Base-by-base conservation (phyloP, 371 early-diverging fungal species). In the Dentiscutata heterogama region DNA sequence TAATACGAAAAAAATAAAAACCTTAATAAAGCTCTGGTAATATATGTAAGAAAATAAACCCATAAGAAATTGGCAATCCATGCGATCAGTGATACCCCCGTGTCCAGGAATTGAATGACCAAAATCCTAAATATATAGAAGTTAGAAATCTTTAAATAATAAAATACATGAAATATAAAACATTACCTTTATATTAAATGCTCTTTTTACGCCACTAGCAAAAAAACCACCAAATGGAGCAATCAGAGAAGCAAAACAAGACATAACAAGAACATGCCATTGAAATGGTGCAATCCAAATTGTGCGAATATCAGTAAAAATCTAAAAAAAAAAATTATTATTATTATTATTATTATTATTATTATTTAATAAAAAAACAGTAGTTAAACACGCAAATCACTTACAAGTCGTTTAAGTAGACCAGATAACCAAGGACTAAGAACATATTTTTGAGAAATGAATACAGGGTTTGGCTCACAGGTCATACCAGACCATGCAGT, bases 171-270 rank as follows among this genome's bases (percentile, higher is more conserved):
- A 25, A 72, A 27, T 53, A 72, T 51, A 42, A 72, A 3, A 14
- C 42, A 46, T 53, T 60, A 79, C 81, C 85, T 99, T 99, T 85
- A 99, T 94, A 79, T 98, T 96, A 89, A 98, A 99, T 0, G 99
- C 98, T 53, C 99, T 92, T 88, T 99, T 99, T 61, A 97, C 94
- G 4, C 97, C 99, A 84, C 97, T 96, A 16, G 99, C 99, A 90
- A 99, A 98, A 91, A 99, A 99, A 5, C 99, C 99, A 60, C 99
- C 99, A 89, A 99, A 99, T 14, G 99, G 99, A 51, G 99, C 99
- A 84, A 99, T 96, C 80, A 99, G 85, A 2, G 98, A 97, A 3
- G 99, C 99, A 89, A 99, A 98, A 54, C 94, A 90, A 1, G 98
- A 94, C 92, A 99, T 93, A 20, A 94, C 88, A 39, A 99, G 86